Evolutionary conservation across 2,329 filamentous ascomycete genomes (phyloP).

Genomic region (Botrytis aclada): DNA sequence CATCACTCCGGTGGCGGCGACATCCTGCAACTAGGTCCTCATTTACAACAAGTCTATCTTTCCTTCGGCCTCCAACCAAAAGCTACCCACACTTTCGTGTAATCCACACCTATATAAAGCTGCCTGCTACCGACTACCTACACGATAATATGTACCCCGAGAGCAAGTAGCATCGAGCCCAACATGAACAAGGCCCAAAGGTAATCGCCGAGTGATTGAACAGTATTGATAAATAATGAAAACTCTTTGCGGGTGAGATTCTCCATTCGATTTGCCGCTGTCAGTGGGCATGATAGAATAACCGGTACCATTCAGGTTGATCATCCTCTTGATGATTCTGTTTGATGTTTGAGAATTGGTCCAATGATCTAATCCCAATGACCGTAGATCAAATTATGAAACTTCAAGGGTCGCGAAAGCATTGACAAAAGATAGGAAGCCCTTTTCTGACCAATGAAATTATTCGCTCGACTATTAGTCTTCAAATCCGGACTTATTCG

Average conservation of each 20-base stretch:
- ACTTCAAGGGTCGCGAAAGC: slow-evolving; percentile 7
- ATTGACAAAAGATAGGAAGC: neutral
- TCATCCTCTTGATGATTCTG: slow-evolving; percentile 1
- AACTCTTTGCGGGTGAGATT: neutral
- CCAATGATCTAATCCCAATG: slow-evolving; percentile 17
- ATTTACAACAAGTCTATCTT: neutral
- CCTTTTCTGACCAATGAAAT: neutral
- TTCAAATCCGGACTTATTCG: neutral
- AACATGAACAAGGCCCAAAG: neutral
- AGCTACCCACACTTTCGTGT: neutral
- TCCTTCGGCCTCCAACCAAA: neutral
- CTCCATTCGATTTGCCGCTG: slow-evolving; percentile 1
- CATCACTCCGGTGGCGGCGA: slow-evolving; percentile 13
- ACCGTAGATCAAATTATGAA: slow-evolving; percentile 14
- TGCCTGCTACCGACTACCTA: neutral
- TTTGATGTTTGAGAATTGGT: slow-evolving; percentile 15
- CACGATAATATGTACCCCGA: neutral
- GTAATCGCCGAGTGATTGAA: neutral
- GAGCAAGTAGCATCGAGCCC: neutral
- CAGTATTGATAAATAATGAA: neutral
- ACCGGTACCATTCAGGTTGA: neutral
- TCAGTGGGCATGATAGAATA: neutral
- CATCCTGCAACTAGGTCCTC: slow-evolving; percentile 7
- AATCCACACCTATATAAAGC: slow-evolving; percentile 2
- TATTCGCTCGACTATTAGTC: neutral